Evolutionary conservation across 768 basidiomycete genomes (phyloP).

Genomic region (Suillus tomentosus): DNA sequence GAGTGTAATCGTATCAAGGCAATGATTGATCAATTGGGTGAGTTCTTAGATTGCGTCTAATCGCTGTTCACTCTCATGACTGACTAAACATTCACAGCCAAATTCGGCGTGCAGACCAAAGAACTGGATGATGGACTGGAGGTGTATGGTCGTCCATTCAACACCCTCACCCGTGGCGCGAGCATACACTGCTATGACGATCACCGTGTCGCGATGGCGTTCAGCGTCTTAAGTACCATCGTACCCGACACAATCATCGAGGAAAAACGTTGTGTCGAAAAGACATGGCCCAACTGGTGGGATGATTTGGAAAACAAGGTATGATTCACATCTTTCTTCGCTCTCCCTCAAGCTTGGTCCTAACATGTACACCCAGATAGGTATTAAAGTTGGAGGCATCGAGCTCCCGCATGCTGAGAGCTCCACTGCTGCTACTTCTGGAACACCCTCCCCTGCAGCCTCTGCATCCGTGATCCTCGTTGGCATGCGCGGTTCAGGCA

Average conservation of each 20-base stretch:
- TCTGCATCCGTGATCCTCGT: conserved; percentile 73
- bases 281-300: conserved; percentile 99
- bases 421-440: conserved; percentile 46
- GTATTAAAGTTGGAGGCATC: conserved; percentile 83
- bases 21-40: conserved; percentile 95
- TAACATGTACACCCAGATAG: conserved; percentile 58
- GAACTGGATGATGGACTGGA: conserved; percentile 94
- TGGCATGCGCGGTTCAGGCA: conserved; percentile 97
- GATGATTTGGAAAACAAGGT: conserved; percentile 97
- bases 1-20: conserved; percentile 97
- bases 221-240: conserved; percentile 82
- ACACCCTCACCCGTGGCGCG: conserved; percentile 63
- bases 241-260: conserved; percentile 80
- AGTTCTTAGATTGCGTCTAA: conserved; percentile 18
- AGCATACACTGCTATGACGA: conserved; percentile 97
- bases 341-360: neutral
- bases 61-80: neutral
- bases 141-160: conserved; percentile 74
- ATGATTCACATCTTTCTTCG: conserved; percentile 14
- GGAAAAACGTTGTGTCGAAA: conserved; percentile 97
- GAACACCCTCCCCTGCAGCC: conserved; percentile 31
- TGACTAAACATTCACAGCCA: conserved; percentile 51
- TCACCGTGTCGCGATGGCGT: conserved; percentile 98
- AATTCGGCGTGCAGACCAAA: conserved; percentile 90
- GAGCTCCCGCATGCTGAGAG: conserved; percentile 52